phyloP scores from a whole-genome alignment of 352 stramenopile genomes.

The Thraustotheca clavata region DNA sequence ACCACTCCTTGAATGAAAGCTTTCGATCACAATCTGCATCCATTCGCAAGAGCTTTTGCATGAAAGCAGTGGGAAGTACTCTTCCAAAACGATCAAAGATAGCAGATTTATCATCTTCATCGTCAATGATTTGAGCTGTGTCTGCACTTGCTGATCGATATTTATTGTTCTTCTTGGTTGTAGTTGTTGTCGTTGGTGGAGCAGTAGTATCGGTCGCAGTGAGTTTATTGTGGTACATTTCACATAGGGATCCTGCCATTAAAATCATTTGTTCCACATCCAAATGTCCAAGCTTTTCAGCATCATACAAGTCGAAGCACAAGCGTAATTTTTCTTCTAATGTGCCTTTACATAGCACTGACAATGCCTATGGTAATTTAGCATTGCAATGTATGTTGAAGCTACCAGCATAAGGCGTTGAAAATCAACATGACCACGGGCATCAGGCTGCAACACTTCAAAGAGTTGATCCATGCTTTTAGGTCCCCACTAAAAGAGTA shows the following conservation, averaged over 20 bases:
- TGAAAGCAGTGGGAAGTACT: slow-evolving; percentile 12
- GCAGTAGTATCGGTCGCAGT: neutral
- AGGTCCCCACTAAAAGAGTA: slow-evolving; percentile 32
- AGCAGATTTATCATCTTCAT: neutral
- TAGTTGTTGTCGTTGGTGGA: neutral
- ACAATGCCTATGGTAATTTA: slow-evolving; percentile 33
- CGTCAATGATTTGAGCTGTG: neutral
- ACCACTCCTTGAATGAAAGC: slow-evolving; percentile 21
- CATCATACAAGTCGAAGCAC: slow-evolving; percentile 32
- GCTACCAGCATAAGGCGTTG: slow-evolving; percentile 48
- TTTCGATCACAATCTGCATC: slow-evolving; percentile 18
- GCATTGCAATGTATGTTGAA: neutral
- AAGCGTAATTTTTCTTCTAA: slow-evolving; percentile 43
- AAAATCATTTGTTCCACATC: slow-evolving; percentile 19
- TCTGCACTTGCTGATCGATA: slow-evolving; percentile 7
- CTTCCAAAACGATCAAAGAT: slow-evolving; percentile 16
- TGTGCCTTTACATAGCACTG: slow-evolving; percentile 32
- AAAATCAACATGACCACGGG: slow-evolving; percentile 55
- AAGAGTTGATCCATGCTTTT: slow-evolving; percentile 37
- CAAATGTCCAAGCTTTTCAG: slow-evolving; percentile 13
- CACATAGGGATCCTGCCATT: slow-evolving; percentile 18
- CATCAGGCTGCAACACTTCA: slow-evolving; percentile 40
- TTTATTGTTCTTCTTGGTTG: neutral
- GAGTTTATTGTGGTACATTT: slow-evolving; percentile 22
- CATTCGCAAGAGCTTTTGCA: slow-evolving; percentile 20